phyloP scores from a whole-genome alignment of 768 basidiomycete genomes.

The Floccularia luteovirens region DNA sequence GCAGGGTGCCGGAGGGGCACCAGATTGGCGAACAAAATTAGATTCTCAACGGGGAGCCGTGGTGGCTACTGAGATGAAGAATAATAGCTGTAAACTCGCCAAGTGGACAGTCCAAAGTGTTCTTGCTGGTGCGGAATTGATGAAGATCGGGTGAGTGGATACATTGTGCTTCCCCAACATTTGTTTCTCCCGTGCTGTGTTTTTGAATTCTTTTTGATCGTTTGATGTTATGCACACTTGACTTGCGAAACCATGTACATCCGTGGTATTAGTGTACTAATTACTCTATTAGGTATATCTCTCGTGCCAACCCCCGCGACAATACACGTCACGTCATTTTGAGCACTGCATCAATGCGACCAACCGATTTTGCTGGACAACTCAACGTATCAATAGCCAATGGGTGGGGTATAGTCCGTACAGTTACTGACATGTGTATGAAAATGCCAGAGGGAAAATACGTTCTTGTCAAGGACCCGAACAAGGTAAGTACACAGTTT shows the following conservation, averaged over 20 bases:
- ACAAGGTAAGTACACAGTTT: slow-evolving; percentile 59
- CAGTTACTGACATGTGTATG: slow-evolving; percentile 89
- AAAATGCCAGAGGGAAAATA: slow-evolving; percentile 99
- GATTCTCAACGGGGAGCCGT: slow-evolving; percentile 97
- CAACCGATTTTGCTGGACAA: slow-evolving; percentile 88
- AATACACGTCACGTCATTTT: slow-evolving; percentile 94
- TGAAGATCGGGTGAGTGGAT: slow-evolving; percentile 88
- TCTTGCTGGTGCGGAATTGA: slow-evolving; percentile 88
- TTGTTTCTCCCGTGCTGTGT: neutral
- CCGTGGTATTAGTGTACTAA: too few relatives aligned
- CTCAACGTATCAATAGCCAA: slow-evolving; percentile 93
- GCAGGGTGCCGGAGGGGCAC: slow-evolving; percentile 86
- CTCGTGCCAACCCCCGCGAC: slow-evolving; percentile 89
- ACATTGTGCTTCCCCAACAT: neutral
- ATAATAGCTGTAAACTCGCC: slow-evolving; percentile 95
- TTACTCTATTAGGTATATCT: slow-evolving; percentile 73
- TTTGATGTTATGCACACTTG: slow-evolving; percentile 3
- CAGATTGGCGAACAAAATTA: slow-evolving; percentile 98
- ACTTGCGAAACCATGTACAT: too few relatives aligned
- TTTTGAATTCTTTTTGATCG: slow-evolving; percentile 2
- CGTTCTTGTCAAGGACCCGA: slow-evolving; percentile 94
- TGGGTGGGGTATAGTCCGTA: slow-evolving; percentile 98
- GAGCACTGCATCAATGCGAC: slow-evolving; percentile 91
- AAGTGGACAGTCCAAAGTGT: slow-evolving; percentile 97
- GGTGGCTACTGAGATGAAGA: slow-evolving; percentile 99